phyloP scores from a whole-genome alignment of 805 yeast species.

The Starmerella cellae region DNA sequence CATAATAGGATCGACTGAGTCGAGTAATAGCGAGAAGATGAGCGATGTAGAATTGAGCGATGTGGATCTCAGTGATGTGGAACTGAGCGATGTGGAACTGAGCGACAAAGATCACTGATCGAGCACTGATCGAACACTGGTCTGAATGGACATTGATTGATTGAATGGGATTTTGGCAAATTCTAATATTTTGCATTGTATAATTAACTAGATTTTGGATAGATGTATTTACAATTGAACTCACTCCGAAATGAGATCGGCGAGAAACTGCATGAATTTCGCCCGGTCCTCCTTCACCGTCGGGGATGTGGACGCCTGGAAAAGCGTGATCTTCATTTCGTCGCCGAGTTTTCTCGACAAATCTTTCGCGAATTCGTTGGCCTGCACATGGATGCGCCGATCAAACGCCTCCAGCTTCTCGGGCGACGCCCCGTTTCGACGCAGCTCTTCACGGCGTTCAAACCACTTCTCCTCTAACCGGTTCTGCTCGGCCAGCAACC shows the following conservation, averaged over 20 bases:
- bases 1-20: conserved; percentile 7
- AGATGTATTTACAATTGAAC: no score
- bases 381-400: conserved; percentile 7
- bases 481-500: conserved; percentile 45
- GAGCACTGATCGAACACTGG: no score
- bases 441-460: conserved; percentile 4
- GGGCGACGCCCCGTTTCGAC: conserved; percentile 4
- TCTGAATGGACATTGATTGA: no score
- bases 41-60: no score
- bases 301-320: not conserved
- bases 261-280: conserved; percentile 4
- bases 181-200: no score
- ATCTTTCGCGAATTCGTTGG: conserved; percentile 1
- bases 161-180: no score
- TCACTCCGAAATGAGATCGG: no score
- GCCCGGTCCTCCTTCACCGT: conserved; percentile 4
- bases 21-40: conserved; percentile 1
- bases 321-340: conserved; percentile 5
- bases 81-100: no score
- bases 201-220: no score
- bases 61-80: no score
- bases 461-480: conserved; percentile 31
- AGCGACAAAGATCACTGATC: no score
- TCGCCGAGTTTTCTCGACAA: conserved; percentile 4
- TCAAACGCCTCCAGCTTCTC: conserved; percentile 9